A percentile compares a stretch with the other conserved stretches of the same genome.
Evolutionary conservation across 2,329 filamentous ascomycete genomes (phyloP).

Genomic region (Fusarium pininemorale): DNA sequence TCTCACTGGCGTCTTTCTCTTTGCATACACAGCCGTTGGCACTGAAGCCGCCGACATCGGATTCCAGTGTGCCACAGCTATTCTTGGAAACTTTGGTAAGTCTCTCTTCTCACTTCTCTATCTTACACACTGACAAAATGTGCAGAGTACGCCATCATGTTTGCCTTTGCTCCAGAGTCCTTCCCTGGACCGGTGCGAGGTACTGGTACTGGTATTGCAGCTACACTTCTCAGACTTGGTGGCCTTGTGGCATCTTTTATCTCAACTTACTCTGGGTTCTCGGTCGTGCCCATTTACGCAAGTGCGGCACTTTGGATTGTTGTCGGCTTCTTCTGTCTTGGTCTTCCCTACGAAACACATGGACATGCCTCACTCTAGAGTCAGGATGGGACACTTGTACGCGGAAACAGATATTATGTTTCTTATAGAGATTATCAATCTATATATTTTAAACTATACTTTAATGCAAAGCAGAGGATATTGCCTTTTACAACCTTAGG

Average conservation of each 20-base stretch:
- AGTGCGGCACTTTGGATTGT: constrained; percentile 55
- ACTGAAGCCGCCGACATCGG: neutral
- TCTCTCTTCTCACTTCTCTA: neutral
- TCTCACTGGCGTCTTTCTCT: constrained; percentile 33
- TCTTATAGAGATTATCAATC: neutral
- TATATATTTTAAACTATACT: fast-evolving
- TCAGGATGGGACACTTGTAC: fast-evolving
- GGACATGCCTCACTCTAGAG: neutral
- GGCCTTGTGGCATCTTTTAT: constrained; percentile 55
- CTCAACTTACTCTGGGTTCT: constrained; percentile 54
- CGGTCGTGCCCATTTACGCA: constrained; percentile 54
- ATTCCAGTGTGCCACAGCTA: neutral
- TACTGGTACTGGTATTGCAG: constrained; percentile 59
- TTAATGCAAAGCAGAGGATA: fast-evolving
- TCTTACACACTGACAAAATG: neutral
- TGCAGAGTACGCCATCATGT: constrained; percentile 2
- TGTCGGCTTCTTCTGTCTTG: constrained; percentile 53
- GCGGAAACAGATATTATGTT: fast-evolving
- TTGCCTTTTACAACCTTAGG: fast-evolving
- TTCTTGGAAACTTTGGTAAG: neutral
- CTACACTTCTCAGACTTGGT: constrained; percentile 48
- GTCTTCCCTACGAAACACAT: constrained; percentile 54
- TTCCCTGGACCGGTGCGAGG: constrained; percentile 64
- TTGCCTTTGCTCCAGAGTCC: constrained; percentile 57
- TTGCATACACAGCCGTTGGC: constrained; percentile 19